Percentiles rank a stretch among this genome's conserved stretches.
phyloP scores from a whole-genome alignment of 169 alveolate genomes.

The Plasmodium gonderi region DNA sequence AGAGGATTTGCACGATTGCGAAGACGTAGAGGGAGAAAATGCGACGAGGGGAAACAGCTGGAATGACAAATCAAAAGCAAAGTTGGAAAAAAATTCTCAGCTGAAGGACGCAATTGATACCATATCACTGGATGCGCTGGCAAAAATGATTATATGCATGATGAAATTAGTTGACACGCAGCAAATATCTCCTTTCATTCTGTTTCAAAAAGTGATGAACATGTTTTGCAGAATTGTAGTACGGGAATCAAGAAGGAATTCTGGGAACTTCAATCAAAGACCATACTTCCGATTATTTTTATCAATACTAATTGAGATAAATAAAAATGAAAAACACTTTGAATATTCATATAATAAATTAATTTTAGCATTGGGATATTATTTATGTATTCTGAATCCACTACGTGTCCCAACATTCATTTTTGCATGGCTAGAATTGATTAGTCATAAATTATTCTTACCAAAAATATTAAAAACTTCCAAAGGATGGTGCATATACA shows the following conservation, averaged over 20 bases:
- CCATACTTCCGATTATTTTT: conserved; percentile 83
- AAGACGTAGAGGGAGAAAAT: neutral
- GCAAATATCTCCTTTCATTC: conserved; percentile 88
- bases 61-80: neutral
- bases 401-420: conserved; percentile 96
- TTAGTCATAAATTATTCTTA: conserved; percentile 92
- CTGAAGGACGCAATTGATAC: conserved; percentile 69
- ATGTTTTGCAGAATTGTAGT: conserved; percentile 84
- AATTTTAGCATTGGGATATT: conserved; percentile 81
- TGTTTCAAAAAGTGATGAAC: conserved; percentile 87
- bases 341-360: conserved; percentile 80
- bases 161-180: conserved; percentile 88
- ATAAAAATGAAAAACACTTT: conserved; percentile 79
- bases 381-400: conserved; percentile 88
- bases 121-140: conserved; percentile 83
- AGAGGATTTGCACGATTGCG: neutral
- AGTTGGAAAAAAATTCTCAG: neutral
- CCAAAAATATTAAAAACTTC: conserved; percentile 87
- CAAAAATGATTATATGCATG: conserved; percentile 89
- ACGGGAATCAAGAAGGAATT: conserved; percentile 76
- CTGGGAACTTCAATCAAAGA: conserved; percentile 78
- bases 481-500: conserved; percentile 84
- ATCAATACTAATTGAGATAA: conserved; percentile 80
- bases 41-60: neutral
- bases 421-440: conserved; percentile 95